These are phyloP conservation scores for Bonnemaisonia californica DNA, from an alignment of 31 red algal species.

Conservation along the genomic window DNA sequence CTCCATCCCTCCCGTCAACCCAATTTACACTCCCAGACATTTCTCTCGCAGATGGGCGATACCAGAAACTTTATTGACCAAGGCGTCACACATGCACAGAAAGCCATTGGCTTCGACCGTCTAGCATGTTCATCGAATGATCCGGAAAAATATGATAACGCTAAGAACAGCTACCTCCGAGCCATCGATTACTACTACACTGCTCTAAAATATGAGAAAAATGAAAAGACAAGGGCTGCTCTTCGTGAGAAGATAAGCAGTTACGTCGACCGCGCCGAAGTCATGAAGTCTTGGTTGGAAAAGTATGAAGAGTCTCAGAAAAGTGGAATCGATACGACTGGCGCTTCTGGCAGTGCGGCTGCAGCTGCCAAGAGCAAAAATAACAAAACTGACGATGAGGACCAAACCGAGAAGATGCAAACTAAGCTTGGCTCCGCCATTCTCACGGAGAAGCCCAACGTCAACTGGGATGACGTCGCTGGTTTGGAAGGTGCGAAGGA, in stretches of 20 bases:
- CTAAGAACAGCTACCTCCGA: constrained; percentile 56
- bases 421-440: constrained; percentile 60
- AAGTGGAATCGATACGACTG: not conserved
- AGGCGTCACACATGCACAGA: constrained; percentile 68
- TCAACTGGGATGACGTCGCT: constrained; percentile 88
- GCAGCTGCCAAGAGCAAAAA: constrained; percentile 27
- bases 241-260: constrained; percentile 48
- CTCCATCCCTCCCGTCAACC: no score
- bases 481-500: constrained; percentile 88
- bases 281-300: constrained; percentile 76
- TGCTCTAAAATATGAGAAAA: constrained; percentile 77
- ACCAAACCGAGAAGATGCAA: constrained; percentile 65
- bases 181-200: constrained; percentile 77
- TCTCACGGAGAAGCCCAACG: constrained; percentile 82
- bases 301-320: constrained; percentile 38
- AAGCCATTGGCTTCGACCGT: constrained; percentile 70
- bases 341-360: not conserved
- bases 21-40: no score
- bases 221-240: constrained; percentile 57
- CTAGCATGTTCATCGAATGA: constrained; percentile 57
- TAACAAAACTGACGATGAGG: constrained; percentile 32
- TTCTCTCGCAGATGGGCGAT: constrained; percentile 43
- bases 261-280: constrained; percentile 64
- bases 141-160: constrained; percentile 30
- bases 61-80: constrained; percentile 74